Evolutionary conservation across 2,329 filamentous ascomycete genomes (phyloP).

Genomic region (Trichoderma sp.): DNA sequence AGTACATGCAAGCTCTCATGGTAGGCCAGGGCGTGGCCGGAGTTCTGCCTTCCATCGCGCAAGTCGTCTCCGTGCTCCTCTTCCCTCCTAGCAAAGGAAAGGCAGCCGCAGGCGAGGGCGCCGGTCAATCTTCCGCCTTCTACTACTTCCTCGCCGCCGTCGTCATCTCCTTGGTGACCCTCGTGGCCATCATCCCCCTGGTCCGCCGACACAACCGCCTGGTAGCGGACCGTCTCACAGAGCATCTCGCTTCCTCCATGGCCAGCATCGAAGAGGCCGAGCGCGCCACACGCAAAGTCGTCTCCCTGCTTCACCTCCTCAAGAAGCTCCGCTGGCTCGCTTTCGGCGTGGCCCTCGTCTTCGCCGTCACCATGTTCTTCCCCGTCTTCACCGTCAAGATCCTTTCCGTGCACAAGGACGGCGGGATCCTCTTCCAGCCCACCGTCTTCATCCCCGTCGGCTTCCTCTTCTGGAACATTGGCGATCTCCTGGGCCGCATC

Average conservation of each 20-base stretch:
- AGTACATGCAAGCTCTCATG: constrained; percentile 97
- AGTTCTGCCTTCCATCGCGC: constrained; percentile 81
- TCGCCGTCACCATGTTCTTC: constrained; percentile 87
- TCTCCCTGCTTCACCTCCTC: constrained; percentile 63
- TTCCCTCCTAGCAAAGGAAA: constrained; percentile 40
- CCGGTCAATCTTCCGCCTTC: constrained; percentile 64
- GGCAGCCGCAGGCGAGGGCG: constrained; percentile 26
- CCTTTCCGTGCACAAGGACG: constrained; percentile 42
- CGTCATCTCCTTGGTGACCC: constrained; percentile 64
- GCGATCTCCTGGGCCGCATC: constrained; percentile 77
- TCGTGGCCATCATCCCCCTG: constrained; percentile 74
- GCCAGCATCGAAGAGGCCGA: constrained; percentile 53
- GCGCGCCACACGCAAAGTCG: constrained; percentile 49
- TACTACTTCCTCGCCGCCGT: constrained; percentile 90
- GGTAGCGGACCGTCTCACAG: constrained; percentile 48
- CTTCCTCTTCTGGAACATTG: constrained; percentile 91
- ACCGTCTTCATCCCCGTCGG: constrained; percentile 83
- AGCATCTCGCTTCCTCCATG: constrained; percentile 50
- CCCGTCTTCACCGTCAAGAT: constrained; percentile 82
- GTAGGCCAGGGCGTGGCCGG: constrained; percentile 88
- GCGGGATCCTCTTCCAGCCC: constrained; percentile 63
- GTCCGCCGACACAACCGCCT: constrained; percentile 58
- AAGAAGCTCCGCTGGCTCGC: constrained; percentile 77
- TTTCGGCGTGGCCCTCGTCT: constrained; percentile 75
- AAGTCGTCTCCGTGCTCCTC: constrained; percentile 76